phyloP scores from a whole-genome alignment of 805 yeast genomes.

The Yamadazyma kitorensis region DNA sequence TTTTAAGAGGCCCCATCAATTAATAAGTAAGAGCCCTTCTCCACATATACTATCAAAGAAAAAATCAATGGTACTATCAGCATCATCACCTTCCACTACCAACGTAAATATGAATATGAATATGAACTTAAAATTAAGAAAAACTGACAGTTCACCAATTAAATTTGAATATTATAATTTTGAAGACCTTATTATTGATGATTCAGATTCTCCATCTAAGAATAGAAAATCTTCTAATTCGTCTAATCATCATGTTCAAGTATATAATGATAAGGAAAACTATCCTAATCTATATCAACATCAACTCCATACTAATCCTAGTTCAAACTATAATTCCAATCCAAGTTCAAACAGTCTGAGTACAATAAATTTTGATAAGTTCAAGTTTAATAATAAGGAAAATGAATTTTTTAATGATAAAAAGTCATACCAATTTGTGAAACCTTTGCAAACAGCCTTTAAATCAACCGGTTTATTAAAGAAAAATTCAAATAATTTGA shows the following conservation, averaged over 20 bases:
- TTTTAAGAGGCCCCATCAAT: slow-evolving; percentile 43
- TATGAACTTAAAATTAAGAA: slow-evolving; percentile 23
- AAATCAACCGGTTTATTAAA: slow-evolving; percentile 69
- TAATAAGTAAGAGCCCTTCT: slow-evolving; percentile 44
- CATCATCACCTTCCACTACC: slow-evolving; percentile 3
- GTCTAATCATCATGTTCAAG: slow-evolving; percentile 11
- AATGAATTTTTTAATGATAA: slow-evolving; percentile 28
- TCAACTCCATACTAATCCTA: not conserved
- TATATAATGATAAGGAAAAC: slow-evolving; percentile 24
- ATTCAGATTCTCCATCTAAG: slow-evolving; percentile 30
- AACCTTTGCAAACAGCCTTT: slow-evolving; percentile 84
- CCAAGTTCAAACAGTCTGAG: slow-evolving; percentile 1
- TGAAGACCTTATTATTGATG: slow-evolving; percentile 26
- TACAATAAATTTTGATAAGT: not conserved
- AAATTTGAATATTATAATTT: slow-evolving; percentile 23
- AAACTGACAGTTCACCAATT: slow-evolving; percentile 30
- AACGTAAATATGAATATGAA: slow-evolving; percentile 9
- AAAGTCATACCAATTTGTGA: slow-evolving; percentile 59
- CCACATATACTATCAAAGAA: slow-evolving; percentile 19
- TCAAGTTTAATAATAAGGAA: slow-evolving; percentile 30
- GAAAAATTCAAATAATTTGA: slow-evolving; percentile 31
- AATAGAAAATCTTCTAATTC: slow-evolving; percentile 23
- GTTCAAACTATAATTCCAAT: not conserved
- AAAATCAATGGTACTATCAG: slow-evolving; percentile 3
- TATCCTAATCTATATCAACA: slow-evolving; percentile 1